Conservation (phyloP, 495 filamentous ascomycete species). For the Astrothelium subdiscretum region DNA sequence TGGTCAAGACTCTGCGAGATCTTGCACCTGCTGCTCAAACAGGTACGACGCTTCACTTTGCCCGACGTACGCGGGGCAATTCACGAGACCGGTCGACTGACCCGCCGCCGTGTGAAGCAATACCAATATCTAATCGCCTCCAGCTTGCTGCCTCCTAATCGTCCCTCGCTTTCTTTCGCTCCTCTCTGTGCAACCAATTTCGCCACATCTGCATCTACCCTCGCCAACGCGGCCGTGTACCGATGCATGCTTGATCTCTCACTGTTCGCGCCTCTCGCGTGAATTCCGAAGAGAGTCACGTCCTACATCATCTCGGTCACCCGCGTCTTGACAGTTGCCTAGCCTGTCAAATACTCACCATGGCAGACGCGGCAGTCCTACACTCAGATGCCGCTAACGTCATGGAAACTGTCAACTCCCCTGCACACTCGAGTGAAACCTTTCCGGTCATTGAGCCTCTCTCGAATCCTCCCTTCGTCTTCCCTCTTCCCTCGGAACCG, state of each 20-base stretch:
- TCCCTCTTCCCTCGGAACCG: constrained; percentile 10
- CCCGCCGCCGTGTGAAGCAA: not conserved
- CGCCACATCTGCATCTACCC: not conserved
- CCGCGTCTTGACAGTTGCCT: not conserved
- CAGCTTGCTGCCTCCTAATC: not conserved
- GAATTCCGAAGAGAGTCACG: not conserved
- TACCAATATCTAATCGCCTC: not conserved
- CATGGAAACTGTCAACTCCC: not conserved
- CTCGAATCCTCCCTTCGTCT: constrained; percentile 25
- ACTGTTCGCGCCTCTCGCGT: not conserved
- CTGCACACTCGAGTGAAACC: not conserved
- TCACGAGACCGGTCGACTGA: not conserved
- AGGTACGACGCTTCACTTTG: not conserved
- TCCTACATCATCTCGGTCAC: not conserved
- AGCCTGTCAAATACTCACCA: not conserved
- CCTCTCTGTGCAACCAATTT: not conserved
- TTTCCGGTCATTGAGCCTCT: constrained; percentile 15
- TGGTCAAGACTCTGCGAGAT: not conserved
- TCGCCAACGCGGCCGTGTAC: constrained; percentile 2
- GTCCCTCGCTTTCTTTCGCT: constrained; percentile 1
- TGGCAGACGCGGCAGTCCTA: not conserved
- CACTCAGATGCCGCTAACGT: not conserved
- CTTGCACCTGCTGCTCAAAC: not conserved
- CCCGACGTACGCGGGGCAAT: not conserved
- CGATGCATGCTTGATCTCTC: not conserved